These are phyloP conservation scores for Puccinia triticina DNA, from an alignment of 1,284 basidiomycete species.

Conservation along the genomic window DNA sequence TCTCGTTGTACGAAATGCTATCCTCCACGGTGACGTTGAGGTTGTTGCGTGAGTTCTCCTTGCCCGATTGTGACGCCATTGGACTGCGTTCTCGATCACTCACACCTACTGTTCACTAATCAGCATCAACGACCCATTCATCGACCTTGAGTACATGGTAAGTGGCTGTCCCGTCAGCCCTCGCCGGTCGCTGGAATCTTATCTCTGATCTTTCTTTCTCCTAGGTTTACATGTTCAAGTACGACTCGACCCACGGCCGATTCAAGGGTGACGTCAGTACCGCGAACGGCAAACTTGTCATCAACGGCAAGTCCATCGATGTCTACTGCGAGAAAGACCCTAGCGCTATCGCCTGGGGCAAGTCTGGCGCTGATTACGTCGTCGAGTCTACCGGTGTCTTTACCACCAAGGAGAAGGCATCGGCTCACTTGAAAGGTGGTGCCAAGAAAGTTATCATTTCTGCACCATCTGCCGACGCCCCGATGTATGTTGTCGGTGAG, in stretches of 20 bases:
- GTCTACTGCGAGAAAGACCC: slow-evolving; percentile 89
- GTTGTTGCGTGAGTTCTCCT: slow-evolving; percentile 83
- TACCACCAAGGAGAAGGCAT: slow-evolving; percentile 87
- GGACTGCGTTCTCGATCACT: not conserved
- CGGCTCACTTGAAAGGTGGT: slow-evolving; percentile 94
- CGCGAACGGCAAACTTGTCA: slow-evolving; percentile 86
- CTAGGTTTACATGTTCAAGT: slow-evolving; percentile 99
- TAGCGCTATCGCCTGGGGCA: slow-evolving; percentile 79
- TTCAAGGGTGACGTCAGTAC: slow-evolving; percentile 83
- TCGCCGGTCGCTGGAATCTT: not conserved
- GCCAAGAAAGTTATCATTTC: slow-evolving; percentile 99
- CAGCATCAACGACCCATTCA: slow-evolving; percentile 73
- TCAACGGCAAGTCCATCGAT: slow-evolving; percentile 77
- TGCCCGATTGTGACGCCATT: slow-evolving; percentile 45
- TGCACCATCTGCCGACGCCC: slow-evolving; percentile 95
- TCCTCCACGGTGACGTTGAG: slow-evolving; percentile 74
- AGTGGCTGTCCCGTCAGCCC: not conserved
- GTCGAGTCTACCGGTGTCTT: slow-evolving; percentile 99
- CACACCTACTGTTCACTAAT: slow-evolving; percentile 44
- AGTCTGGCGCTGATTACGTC: slow-evolving; percentile 84
- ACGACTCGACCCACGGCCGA: slow-evolving; percentile 94
- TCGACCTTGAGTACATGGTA: slow-evolving; percentile 92
- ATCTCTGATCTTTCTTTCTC: not conserved
- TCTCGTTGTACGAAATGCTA: slow-evolving; percentile 94
- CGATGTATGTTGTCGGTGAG: slow-evolving; percentile 70